These are phyloP conservation scores for Cardamine resedifolia DNA, from an alignment of 345 rosid species.

Conservation along the genomic window DNA sequence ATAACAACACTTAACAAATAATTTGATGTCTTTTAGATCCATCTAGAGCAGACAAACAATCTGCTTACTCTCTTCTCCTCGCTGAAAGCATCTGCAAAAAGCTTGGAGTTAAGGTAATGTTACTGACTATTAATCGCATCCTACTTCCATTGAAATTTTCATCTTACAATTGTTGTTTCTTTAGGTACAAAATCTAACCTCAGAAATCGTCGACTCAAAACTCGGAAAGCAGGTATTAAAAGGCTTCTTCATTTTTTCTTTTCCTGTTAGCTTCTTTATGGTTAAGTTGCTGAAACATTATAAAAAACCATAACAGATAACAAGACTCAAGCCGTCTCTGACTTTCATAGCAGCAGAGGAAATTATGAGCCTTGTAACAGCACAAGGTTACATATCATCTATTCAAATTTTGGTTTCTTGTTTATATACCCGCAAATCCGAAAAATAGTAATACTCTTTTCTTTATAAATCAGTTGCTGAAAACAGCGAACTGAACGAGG, in stretches of 20 bases:
- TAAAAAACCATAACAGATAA: conserved; percentile 53
- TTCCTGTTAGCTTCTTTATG: conserved; percentile 14
- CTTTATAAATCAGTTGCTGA: conserved; percentile 62
- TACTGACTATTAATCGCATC: not conserved
- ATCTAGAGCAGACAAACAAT: conserved; percentile 88
- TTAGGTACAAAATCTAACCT: conserved; percentile 90
- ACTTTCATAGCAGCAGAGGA: conserved; percentile 94
- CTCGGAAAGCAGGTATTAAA: conserved; percentile 84
- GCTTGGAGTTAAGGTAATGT: conserved; percentile 71
- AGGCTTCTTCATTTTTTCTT: not conserved
- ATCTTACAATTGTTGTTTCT: conserved; percentile 16
- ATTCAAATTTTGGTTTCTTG: not conserved
- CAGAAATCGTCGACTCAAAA: conserved; percentile 87
- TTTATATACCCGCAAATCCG: not conserved
- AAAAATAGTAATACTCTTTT: conserved; percentile 15
- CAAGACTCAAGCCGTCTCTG: conserved; percentile 77
- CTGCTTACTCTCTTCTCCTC: conserved; percentile 86
- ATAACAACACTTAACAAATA: not conserved
- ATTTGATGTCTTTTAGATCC: conserved; percentile 58
- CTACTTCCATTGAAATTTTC: conserved; percentile 17
- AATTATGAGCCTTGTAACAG: conserved; percentile 97
- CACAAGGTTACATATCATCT: conserved; percentile 67
- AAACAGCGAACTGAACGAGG: no score
- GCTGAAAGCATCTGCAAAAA: conserved; percentile 88
- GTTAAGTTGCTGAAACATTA: conserved; percentile 7